phyloP scores from a whole-genome alignment of 2,329 filamentous ascomycete genomes.

The Tolypocladium ovalisporum region DNA sequence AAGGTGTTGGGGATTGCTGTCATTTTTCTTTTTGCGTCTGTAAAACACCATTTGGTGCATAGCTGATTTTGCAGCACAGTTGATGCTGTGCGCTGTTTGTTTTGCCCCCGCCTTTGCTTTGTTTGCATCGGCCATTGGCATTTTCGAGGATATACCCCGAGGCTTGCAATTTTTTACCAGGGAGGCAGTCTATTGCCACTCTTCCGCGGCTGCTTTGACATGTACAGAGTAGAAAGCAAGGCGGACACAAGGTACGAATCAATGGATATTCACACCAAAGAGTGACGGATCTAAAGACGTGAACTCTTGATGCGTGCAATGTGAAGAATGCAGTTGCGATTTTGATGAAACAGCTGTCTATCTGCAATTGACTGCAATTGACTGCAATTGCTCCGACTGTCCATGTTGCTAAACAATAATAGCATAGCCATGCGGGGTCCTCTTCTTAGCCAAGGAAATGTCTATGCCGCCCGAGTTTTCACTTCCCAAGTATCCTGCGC shows the following conservation, averaged over 20 bases:
- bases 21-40: background rate
- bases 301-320: background rate
- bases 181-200: background rate
- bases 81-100: background rate
- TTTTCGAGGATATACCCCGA: background rate
- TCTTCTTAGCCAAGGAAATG: background rate
- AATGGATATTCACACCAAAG: background rate
- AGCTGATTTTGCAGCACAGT: background rate
- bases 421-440: background rate
- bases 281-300: background rate
- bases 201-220: background rate
- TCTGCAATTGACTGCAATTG: background rate
- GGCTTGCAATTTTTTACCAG: background rate
- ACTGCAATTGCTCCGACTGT: background rate
- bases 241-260: background rate
- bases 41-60: background rate
- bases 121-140: background rate
- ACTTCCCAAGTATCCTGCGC: background rate
- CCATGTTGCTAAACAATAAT: background rate
- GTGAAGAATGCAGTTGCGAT: background rate
- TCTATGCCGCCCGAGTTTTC: background rate
- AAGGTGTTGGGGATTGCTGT: background rate
- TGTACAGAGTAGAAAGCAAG: background rate
- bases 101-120: background rate
- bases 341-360: background rate